Evolutionary conservation across 169 alveolate species (phyloP).

Genomic region (Eimeria praecox): DNA sequence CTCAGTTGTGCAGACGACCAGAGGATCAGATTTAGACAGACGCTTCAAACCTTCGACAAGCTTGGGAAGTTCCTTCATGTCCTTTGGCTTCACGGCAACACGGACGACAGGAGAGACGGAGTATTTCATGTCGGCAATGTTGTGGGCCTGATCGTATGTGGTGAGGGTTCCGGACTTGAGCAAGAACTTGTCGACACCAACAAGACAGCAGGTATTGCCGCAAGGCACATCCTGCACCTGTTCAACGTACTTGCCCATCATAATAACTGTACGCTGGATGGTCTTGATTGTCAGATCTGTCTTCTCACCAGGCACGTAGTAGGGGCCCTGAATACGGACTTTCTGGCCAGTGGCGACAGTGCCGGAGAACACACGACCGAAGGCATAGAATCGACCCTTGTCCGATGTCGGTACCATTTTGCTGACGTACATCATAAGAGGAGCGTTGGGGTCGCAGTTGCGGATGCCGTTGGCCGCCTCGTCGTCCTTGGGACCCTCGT

Average conservation of each 20-base stretch:
- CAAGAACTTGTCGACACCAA: slow-evolving; percentile 99
- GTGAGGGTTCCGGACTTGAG: slow-evolving; percentile 99
- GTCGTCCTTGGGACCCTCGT: slow-evolving; percentile 99
- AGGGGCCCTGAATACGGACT: slow-evolving; percentile 99
- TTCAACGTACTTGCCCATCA: slow-evolving; percentile 98
- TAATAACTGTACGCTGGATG: slow-evolving; percentile 99
- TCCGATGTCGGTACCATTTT: slow-evolving; percentile 99
- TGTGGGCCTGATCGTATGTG: slow-evolving; percentile 97
- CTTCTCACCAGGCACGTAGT: slow-evolving; percentile 99
- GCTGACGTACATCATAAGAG: slow-evolving; percentile 99
- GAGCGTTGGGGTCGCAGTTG: slow-evolving; percentile 99
- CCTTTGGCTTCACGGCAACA: slow-evolving; percentile 99
- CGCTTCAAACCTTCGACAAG: slow-evolving; percentile 99
- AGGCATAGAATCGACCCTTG: slow-evolving; percentile 99
- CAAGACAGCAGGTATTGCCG: slow-evolving; percentile 99
- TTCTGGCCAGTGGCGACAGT: slow-evolving; percentile 97
- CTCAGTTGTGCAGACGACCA: slow-evolving; percentile 98
- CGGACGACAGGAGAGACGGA: slow-evolving; percentile 99
- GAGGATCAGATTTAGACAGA: slow-evolving; percentile 98
- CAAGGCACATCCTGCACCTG: slow-evolving; percentile 99
- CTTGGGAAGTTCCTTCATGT: slow-evolving; percentile 98
- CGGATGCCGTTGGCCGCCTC: slow-evolving; percentile 98
- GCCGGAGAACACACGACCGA: slow-evolving; percentile 99
- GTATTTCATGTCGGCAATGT: slow-evolving; percentile 99
- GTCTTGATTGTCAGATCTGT: slow-evolving; percentile 97